phyloP scores from a whole-genome alignment of 106 monocot species.

The Acanthochlamys bracteata region DNA sequence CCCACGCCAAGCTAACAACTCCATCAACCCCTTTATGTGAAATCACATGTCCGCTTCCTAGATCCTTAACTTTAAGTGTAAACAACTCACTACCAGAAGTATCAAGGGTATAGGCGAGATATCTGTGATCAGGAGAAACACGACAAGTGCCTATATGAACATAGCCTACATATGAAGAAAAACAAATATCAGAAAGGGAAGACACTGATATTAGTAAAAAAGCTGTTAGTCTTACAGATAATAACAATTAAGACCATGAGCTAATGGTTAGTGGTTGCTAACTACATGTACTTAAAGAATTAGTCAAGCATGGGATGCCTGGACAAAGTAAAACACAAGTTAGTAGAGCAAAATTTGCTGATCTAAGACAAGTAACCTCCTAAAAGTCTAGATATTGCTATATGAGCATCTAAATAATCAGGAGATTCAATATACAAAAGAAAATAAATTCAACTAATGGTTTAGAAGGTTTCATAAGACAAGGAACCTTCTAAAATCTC shows the following conservation, averaged over 20 bases:
- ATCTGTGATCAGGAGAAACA: slow-evolving; percentile 80
- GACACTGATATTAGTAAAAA: not conserved
- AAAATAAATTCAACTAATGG: too few relatives aligned
- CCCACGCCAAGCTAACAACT: slow-evolving; percentile 84
- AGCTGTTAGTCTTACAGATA: not conserved
- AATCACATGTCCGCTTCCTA: slow-evolving; percentile 40
- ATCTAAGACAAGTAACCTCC: too few relatives aligned
- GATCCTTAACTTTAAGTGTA: slow-evolving; percentile 66
- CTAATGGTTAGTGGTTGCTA: not conserved
- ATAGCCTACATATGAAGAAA: slow-evolving; percentile 60
- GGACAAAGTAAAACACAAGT: not conserved
- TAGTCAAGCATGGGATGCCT: not conserved
- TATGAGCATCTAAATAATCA: too few relatives aligned
- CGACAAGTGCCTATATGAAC: slow-evolving; percentile 88
- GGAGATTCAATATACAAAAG: too few relatives aligned
- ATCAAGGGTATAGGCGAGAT: slow-evolving; percentile 91
- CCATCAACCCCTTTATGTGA: slow-evolving; percentile 34
- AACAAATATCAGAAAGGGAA: too few relatives aligned
- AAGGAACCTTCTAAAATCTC: too few relatives aligned
- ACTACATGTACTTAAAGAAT: not conserved
- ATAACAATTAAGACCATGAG: not conserved
- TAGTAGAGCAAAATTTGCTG: not conserved
- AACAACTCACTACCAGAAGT: slow-evolving; percentile 64
- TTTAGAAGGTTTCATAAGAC: too few relatives aligned
- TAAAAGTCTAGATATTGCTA: too few relatives aligned